phyloP scores from a whole-genome alignment of 768 basidiomycete genomes.

The Obba rivulosa region DNA sequence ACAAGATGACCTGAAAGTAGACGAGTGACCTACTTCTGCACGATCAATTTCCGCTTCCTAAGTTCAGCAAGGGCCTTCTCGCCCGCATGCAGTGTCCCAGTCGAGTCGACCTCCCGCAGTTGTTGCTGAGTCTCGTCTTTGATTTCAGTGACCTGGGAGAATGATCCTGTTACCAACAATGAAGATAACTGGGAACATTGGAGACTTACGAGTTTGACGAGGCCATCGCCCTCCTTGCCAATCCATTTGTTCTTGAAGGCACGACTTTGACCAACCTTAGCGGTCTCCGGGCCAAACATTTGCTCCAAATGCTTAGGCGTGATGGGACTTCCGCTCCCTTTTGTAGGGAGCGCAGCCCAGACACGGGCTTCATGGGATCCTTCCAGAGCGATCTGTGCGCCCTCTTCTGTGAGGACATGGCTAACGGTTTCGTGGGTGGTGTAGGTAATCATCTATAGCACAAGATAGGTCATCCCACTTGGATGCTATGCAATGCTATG shows the following conservation, averaged over 20 bases:
- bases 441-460: constrained; percentile 75
- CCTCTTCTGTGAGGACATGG: constrained; percentile 79
- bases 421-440: constrained; percentile 71
- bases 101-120: constrained; percentile 64
- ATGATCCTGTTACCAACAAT: constrained; percentile 2
- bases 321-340: constrained; percentile 65
- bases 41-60: constrained; percentile 84
- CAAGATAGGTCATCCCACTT: constrained; percentile 1
- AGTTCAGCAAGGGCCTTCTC: constrained; percentile 85
- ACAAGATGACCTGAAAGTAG: neutral
- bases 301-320: constrained; percentile 65
- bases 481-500: neutral
- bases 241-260: constrained; percentile 99
- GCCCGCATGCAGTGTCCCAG: constrained; percentile 66
- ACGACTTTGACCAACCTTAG: constrained; percentile 90
- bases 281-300: constrained; percentile 77
- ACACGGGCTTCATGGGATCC: constrained; percentile 97
- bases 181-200: neutral
- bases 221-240: constrained; percentile 79
- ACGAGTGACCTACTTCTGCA: constrained; percentile 57
- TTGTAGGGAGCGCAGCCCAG: constrained; percentile 75
- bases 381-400: constrained; percentile 63
- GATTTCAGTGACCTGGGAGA: constrained; percentile 52
- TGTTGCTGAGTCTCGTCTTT: constrained; percentile 73
- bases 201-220: constrained; percentile 75